Percentiles rank a stretch among this genome's conserved stretches.
Conservation (phyloP, 139 green algal species). For the Diplosphaera chodatii region DNA sequence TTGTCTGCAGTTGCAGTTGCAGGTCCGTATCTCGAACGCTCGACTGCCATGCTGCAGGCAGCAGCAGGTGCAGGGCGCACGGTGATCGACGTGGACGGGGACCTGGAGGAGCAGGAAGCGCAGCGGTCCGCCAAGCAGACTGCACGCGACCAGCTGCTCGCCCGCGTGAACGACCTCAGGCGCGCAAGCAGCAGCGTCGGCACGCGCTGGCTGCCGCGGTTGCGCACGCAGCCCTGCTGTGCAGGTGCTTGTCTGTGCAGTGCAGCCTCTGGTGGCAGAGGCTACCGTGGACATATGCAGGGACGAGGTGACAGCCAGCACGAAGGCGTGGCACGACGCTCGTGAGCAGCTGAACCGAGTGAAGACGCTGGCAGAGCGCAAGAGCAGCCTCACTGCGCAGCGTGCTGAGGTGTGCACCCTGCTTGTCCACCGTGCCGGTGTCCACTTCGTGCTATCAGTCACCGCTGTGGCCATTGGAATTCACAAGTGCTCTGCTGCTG, state of each 20-base stretch:
- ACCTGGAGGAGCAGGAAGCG: slow-evolving; percentile 33
- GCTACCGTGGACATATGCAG: too few species aligned
- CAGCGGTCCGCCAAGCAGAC: slow-evolving; percentile 21
- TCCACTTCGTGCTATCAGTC: too few species aligned
- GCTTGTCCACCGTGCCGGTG: too few species aligned
- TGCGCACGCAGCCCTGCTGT: too few species aligned
- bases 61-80: slow-evolving; percentile 1
- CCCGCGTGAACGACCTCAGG: not conserved
- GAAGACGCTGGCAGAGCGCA: slow-evolving; percentile 7
- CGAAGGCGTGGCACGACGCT: slow-evolving; percentile 19
- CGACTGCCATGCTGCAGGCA: not conserved
- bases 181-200: too few species aligned
- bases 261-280: too few species aligned
- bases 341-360: slow-evolving; percentile 18
- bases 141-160: not conserved
- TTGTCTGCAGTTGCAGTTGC: too few species aligned
- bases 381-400: not conserved
- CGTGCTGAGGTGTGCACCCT: slow-evolving; percentile 8
- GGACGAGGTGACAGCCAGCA: slow-evolving; percentile 9
- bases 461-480: too few species aligned
- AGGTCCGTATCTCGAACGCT: too few species aligned
- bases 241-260: too few species aligned
- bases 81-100: slow-evolving; percentile 32
- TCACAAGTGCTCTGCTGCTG: too few species aligned
- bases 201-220: too few species aligned